Evolutionary conservation across 2,329 filamentous ascomycete genomes (phyloP), one percentile per base, ranked within the genome.

Genomic region (Elsinoe fawcettii): DNA sequence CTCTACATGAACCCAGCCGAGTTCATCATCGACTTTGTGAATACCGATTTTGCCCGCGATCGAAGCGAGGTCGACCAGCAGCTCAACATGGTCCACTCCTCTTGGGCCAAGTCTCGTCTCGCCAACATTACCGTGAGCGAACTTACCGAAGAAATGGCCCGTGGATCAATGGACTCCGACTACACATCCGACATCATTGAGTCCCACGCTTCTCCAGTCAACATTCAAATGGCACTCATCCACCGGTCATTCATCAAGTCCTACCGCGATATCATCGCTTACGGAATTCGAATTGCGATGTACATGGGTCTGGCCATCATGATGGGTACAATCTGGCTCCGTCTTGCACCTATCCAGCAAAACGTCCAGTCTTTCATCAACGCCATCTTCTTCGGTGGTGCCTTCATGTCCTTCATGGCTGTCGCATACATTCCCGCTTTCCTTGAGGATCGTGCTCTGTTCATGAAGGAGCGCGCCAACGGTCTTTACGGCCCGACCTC

Each of bases 251-350:
- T 88, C 66, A 84, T 95, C 70, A 95, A 95, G 73, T 86, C 83
- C 47, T 88, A 91, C 69, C 84, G 90, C 23, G 90, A 95, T 67
- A 78, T 95, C 5, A 82, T 95, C 54, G 88, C 85, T 0, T 95
- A 95, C 66, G 87, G 86, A 0, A 89, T 93, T 63, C 82, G 90
- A 2, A 77, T 93, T 41, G 85, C 80, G 39, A 95, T 95, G 88
- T 93, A 95, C 70, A 77, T 85, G 60, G 82, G 81, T 72, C 77
- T 95, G 14, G 88, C 88, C 1, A 81, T 93, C 63, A 85, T 93
- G 81, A 90, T 92, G 85, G 89, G 90, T 4, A 95, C 90, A 0
- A 87, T 95, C 11, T 95, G 88, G 85, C 74, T 95, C 12, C 82
- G 89, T 5, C 76, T 95, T 2, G 73, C 78, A 3, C 77, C 85